Base-by-base conservation (phyloP, 208 protist species). In the Wallacemonas sp. region DNA sequence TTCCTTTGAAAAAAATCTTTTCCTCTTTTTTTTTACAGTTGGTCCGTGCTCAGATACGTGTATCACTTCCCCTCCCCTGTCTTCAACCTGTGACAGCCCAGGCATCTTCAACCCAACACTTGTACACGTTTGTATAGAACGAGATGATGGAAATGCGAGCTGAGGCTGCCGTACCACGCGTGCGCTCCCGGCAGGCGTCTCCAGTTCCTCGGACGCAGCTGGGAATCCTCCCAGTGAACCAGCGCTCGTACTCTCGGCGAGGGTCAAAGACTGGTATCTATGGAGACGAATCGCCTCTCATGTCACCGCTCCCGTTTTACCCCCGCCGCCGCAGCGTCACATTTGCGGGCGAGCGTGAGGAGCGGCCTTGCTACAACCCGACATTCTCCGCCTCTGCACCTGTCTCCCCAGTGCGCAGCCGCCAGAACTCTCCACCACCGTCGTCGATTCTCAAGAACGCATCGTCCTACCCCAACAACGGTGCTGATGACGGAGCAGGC, bases 211-310 rank as follows among this genome's bases (percentile, higher is more conserved):
- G 86, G 9, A 84, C 81, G n/a, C 86, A 88, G 64, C 76, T 95
- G 28, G 72, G 73, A 22, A 64, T 76, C n/a, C 77, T 93, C n/a
- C 68, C 77, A 45, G 72, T 77, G 3, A 96, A 93, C 58, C 82
- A 93, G 65, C 85, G 90, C 49, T 96, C 90, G 22, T 93, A 92
- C 75, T 96, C 90, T 3, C 84, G 87, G 17, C 34, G 86, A 41
- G 84, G 85, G 60, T 84, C 83, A 6, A 74, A 72, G 21, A 83
- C 78, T 26, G 72, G 82, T 24, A 58, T 66, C 19, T 66, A 81
- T 36, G 82, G 82, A 21, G 79, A 86, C 45, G 90, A 91, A 11
- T 88, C 81, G 22, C 80, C 79, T 45, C 75, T 91, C 38, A 46
- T 90, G 45, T 96, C 90, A 1, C 90, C 90, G 36, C 62, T 96